Conservation (phyloP, 2,329 filamentous ascomycete species). For the Aciculosporium take region DNA sequence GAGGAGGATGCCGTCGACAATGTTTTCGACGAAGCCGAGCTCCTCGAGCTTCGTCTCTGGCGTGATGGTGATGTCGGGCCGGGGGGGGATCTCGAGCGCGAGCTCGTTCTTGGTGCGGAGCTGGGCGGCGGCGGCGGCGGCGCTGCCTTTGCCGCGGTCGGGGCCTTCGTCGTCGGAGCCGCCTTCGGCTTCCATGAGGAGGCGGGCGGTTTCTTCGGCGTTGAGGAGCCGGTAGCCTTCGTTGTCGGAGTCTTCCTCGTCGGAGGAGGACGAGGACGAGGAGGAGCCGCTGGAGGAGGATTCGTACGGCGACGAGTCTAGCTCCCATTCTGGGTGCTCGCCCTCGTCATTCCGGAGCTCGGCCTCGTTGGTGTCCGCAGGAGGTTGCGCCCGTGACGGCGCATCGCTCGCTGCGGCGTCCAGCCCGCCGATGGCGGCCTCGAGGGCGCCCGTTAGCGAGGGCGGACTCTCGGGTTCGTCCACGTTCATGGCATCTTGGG, state of each 20-base stretch:
- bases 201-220: constrained; percentile 67
- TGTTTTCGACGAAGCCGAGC: constrained; percentile 59
- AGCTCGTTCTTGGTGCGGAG: constrained; percentile 75
- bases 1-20: constrained; percentile 66
- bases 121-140: constrained; percentile 24
- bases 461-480: constrained; percentile 22
- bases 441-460: constrained; percentile 27
- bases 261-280: constrained; percentile 46
- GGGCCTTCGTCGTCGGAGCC: constrained; percentile 68
- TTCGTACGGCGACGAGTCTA: constrained; percentile 62
- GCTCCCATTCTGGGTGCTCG: constrained; percentile 67
- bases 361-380: constrained; percentile 3
- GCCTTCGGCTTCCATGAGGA: constrained; percentile 71
- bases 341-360: constrained; percentile 19
- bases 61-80: constrained; percentile 67
- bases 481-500: constrained; percentile 23
- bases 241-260: constrained; percentile 38
- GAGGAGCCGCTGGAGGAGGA: constrained; percentile 50
- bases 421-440: constrained; percentile 29
- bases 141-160: constrained; percentile 29
- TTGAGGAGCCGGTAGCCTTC: constrained; percentile 60
- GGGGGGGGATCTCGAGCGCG: constrained; percentile 47
- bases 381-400: constrained; percentile 6
- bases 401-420: constrained; percentile 7
- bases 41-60: constrained; percentile 62